These are phyloP conservation scores for Ministeria vibrans DNA, from an alignment of 78 protist species.

Conservation along the genomic window DNA sequence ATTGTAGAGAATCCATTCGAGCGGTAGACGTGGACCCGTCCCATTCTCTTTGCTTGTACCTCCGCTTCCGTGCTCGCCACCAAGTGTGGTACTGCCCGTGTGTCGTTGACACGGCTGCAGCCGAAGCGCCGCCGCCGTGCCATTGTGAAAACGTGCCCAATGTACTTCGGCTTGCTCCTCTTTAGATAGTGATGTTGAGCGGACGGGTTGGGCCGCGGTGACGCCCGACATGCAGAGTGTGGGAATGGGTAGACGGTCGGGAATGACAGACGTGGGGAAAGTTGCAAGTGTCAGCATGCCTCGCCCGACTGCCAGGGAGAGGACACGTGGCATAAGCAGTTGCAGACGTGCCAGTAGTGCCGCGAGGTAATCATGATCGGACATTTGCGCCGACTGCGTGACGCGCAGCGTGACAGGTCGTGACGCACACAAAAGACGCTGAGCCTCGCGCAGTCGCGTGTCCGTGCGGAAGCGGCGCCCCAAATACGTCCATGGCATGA, in stretches of 20 bases:
- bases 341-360: background rate
- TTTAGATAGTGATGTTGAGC: background rate
- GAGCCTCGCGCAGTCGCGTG: no score
- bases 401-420: no score
- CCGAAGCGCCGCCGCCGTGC: slow-evolving; percentile 73
- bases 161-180: background rate
- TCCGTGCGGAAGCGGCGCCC: no score
- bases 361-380: slow-evolving; percentile 4
- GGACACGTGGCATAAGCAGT: background rate
- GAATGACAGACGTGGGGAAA: background rate
- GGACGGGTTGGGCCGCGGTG: background rate
- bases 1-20: slow-evolving; percentile 61
- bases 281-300: slow-evolving; percentile 42
- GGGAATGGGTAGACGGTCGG: slow-evolving; percentile 3
- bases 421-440: no score
- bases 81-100: slow-evolving; percentile 6
- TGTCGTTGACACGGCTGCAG: background rate
- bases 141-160: slow-evolving; percentile 88
- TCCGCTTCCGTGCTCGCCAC: background rate
- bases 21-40: no score
- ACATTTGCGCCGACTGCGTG: no score
- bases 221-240: slow-evolving; percentile 16
- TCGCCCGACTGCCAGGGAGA: slow-evolving; percentile 23
- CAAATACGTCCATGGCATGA: no score
- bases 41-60: slow-evolving; percentile 13